Percentiles rank a stretch among this genome's conserved stretches.
Conservation (phyloP, 169 alveolate genomes). For the Cryptosporidium ryanae region DNA sequence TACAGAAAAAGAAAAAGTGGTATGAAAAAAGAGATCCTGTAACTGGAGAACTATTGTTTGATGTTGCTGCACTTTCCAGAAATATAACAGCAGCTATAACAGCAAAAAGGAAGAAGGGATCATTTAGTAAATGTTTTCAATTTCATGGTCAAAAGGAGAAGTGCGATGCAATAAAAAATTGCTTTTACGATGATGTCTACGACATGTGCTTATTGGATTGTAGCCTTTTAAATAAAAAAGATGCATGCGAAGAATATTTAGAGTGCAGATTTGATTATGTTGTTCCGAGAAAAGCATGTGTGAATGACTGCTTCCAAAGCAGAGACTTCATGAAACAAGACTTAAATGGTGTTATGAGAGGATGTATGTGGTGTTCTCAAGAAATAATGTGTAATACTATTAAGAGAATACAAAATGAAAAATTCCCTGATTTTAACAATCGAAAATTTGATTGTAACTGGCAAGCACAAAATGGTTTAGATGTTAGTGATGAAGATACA, state of each 20-base stretch:
- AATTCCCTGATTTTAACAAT: slow-evolving; percentile 33
- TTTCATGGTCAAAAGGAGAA: slow-evolving; percentile 47
- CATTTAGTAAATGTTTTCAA: slow-evolving; percentile 42
- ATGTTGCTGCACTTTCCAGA: slow-evolving; percentile 53
- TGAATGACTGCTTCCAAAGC: slow-evolving; percentile 71
- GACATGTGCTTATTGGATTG: slow-evolving; percentile 63
- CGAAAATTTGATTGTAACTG: slow-evolving; percentile 69
- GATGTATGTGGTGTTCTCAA: slow-evolving; percentile 74
- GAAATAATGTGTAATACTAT: slow-evolving; percentile 56
- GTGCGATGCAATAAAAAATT: slow-evolving; percentile 36
- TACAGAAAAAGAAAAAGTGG: slow-evolving; percentile 59
- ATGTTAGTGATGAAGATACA: slow-evolving; percentile 8
- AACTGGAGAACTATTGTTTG: slow-evolving; percentile 61
- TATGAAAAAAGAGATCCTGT: slow-evolving; percentile 68
- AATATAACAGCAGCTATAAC: slow-evolving; percentile 54
- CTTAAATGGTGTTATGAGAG: slow-evolving; percentile 64
- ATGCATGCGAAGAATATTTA: slow-evolving; percentile 67
- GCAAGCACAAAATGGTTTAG: slow-evolving; percentile 69
- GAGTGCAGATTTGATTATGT: slow-evolving; percentile 67
- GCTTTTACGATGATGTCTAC: slow-evolving; percentile 59
- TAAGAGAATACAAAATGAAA: slow-evolving; percentile 34
- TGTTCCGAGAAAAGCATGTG: slow-evolving; percentile 71
- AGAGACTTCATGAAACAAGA: slow-evolving; percentile 54
- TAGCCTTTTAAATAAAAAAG: slow-evolving; percentile 41
- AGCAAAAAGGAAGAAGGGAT: slow-evolving; percentile 54